phyloP scores from a whole-genome alignment of 192 early-diverging fungal genomes.

The Coemansia sp. region DNA sequence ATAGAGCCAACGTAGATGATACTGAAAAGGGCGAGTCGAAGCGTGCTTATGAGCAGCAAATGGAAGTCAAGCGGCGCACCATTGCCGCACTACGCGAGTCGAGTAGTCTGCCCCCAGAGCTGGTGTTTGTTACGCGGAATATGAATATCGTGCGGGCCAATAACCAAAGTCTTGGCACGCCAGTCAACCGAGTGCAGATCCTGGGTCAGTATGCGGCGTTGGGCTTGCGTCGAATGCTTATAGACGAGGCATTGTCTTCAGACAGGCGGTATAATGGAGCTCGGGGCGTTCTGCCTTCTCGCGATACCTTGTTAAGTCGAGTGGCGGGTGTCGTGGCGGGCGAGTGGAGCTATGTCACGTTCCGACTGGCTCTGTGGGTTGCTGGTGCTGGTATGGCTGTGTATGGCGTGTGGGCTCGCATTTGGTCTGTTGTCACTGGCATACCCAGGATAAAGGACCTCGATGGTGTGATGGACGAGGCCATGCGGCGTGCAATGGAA shows the following conservation, averaged over 20 bases:
- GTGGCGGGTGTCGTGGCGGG: slow-evolving; percentile 12
- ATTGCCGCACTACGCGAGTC: slow-evolving; percentile 72
- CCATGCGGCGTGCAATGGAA: slow-evolving; percentile 66
- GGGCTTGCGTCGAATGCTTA: slow-evolving; percentile 58
- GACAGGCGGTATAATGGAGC: slow-evolving; percentile 15
- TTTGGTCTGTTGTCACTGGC: slow-evolving; percentile 22
- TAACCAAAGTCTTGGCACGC: slow-evolving; percentile 81
- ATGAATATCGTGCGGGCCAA: slow-evolving; percentile 85
- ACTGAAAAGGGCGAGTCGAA: not conserved
- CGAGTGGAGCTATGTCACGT: slow-evolving; percentile 48
- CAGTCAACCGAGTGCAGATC: slow-evolving; percentile 85
- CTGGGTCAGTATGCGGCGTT: slow-evolving; percentile 77
- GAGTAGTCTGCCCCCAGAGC: slow-evolving; percentile 76
- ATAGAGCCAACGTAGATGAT: too few relatives aligned
- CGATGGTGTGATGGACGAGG: slow-evolving; percentile 76
- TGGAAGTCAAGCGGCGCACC: slow-evolving; percentile 71
- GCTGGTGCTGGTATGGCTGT: slow-evolving; percentile 46
- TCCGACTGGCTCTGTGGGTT: slow-evolving; percentile 53
- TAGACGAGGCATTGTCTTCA: slow-evolving; percentile 32
- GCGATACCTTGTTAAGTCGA: slow-evolving; percentile 22
- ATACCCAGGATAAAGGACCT: slow-evolving; percentile 53
- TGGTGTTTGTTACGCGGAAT: slow-evolving; percentile 88
- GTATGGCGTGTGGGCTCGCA: slow-evolving; percentile 33
- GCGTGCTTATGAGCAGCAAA: slow-evolving; percentile 74
- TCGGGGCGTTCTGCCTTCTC: slow-evolving; percentile 15